Conservation (phyloP, 164 flowering plant species). For the Umbellularia californica region DNA sequence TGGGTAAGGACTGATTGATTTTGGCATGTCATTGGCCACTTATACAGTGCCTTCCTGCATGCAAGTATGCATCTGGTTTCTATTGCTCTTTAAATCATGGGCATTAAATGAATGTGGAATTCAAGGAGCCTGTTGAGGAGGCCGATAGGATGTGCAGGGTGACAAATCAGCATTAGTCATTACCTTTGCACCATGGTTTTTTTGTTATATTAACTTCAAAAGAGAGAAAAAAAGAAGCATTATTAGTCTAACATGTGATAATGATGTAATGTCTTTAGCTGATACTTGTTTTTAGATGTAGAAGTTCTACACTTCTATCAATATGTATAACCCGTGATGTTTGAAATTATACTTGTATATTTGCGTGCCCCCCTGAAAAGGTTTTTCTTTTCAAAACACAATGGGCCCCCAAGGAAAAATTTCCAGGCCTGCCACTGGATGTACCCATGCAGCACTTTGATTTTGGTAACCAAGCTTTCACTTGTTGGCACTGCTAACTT, state of each 20-base stretch:
- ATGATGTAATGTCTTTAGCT: background rate
- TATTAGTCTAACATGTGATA: background rate
- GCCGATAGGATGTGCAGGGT: background rate
- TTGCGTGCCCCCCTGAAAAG: too few species aligned
- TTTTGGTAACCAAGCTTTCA: too few species aligned
- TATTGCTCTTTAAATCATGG: background rate
- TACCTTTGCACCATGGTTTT: background rate
- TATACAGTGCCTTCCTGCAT: background rate
- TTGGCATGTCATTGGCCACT: background rate
- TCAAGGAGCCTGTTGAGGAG: conserved; percentile 3
- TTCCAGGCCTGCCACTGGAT: too few species aligned
- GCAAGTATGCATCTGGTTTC: background rate
- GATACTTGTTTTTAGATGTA: background rate
- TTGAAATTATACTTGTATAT: too few species aligned
- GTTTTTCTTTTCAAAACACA: too few species aligned
- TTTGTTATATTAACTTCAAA: background rate
- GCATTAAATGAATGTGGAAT: background rate
- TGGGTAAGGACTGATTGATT: background rate
- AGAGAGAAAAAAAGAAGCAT: background rate
- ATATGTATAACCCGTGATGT: background rate
- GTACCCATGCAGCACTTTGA: too few species aligned
- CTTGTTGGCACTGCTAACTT: too few species aligned
- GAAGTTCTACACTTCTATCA: background rate
- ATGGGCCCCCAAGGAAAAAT: too few species aligned
- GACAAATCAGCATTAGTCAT: background rate